Base-by-base conservation (phyloP, 768 basidiomycete genomes). In the Lentinula lateritia region DNA sequence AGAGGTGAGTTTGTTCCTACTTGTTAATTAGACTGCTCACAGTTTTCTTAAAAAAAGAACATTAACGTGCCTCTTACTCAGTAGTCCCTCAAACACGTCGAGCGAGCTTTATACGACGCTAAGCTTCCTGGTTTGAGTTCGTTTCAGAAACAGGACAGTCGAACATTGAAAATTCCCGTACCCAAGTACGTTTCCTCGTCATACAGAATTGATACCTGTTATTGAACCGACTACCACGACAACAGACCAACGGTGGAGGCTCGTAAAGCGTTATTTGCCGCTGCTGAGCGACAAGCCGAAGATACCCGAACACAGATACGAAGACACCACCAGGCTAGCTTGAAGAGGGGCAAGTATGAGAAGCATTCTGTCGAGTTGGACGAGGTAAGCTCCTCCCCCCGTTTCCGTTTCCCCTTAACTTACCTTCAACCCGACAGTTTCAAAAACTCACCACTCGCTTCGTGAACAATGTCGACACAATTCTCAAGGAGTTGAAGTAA, bases 101-200 rank as follows among this genome's bases (percentile, higher is more conserved):
- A 94, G 71, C 80, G 83, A 65, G 90, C 82, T 0, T 74, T 94
- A 6, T 91, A 92, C 66, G 80, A 83, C n/a, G 86, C 89, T 4
- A 88, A 89, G 64, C 75, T 93, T 41, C 86, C 89, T 8, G 81
- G 85, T 34, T 80, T 91, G 9, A 79, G 86, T 0, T 92, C 92
- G 4, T 48, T 48, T n/a, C 92, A 93, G 65, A 79, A 79, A 60
- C 74, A 83, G 45, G 92, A 94, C 66, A 74, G 69, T 35, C 82
- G 86, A 46, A 93, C 92, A 1, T 80, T 94, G 65, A 89, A 82
- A 64, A 83, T 94, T 62, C 88, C 91, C 0, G 85, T 93, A 70
- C 89, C 92, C 46, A 92, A 86, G 92, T 92, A 64, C 13, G 78
- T 66, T 42, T 15, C 28, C 52, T 50, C 39, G 13, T 28, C 13